Evolutionary conservation across 2,329 filamentous ascomycete species (phyloP).

Genomic region (Ceratocystiopsis sp.): DNA sequence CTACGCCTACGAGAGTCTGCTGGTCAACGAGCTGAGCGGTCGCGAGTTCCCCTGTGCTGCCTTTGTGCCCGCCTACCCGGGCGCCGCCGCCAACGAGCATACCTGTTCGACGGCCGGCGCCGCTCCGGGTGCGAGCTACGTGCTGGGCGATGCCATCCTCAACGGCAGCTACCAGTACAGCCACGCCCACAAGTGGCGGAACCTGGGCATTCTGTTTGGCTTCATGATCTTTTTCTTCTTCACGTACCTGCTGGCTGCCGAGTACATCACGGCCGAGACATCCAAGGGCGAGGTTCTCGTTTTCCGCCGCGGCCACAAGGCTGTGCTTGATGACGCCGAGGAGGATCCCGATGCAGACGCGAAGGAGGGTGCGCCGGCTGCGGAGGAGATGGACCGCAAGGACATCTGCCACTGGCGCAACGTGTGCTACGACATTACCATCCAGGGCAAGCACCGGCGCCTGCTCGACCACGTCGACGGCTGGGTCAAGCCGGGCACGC

Average conservation of each 20-base stretch:
- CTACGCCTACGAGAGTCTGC: slow-evolving; percentile 64
- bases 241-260: slow-evolving; percentile 44
- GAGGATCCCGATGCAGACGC: slow-evolving; percentile 32
- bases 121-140: slow-evolving; percentile 21
- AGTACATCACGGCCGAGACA: slow-evolving; percentile 45
- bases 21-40: slow-evolving; percentile 65
- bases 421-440: slow-evolving; percentile 61
- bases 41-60: slow-evolving; percentile 37
- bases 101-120: slow-evolving; percentile 44
- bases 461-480: slow-evolving; percentile 78
- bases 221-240: slow-evolving; percentile 44
- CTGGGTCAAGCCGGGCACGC: slow-evolving; percentile 82
- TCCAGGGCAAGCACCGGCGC: slow-evolving; percentile 54
- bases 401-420: slow-evolving; percentile 77
- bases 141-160: slow-evolving; percentile 29
- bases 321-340: slow-evolving; percentile 39
- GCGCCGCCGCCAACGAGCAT: slow-evolving; percentile 20
- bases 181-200: slow-evolving; percentile 46
- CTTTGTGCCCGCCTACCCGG: slow-evolving; percentile 28
- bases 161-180: slow-evolving; percentile 37
- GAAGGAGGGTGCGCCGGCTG: background rate
- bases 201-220: slow-evolving; percentile 50
- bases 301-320: slow-evolving; percentile 49
- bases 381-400: slow-evolving; percentile 10
- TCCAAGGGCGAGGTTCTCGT: slow-evolving; percentile 63